These are phyloP conservation scores for Citeromyces hawaiiensis DNA, from an alignment of 1,139 yeast genomes.

Conservation along the genomic window DNA sequence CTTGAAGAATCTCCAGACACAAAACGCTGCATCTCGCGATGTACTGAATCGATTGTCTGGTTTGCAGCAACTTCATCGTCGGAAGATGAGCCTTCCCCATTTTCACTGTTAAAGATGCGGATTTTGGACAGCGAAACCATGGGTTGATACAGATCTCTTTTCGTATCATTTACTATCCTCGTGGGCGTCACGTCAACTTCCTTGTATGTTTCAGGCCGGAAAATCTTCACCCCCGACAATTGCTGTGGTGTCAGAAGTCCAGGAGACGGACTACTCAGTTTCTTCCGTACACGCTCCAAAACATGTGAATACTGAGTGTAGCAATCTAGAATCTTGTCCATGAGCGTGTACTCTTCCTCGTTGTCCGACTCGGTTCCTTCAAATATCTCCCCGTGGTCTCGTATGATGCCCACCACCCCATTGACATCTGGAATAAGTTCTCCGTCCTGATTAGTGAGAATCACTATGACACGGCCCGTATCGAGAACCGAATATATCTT, in stretches of 20 bases:
- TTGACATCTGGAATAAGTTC: not conserved
- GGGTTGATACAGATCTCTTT: not conserved
- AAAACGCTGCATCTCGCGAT: not conserved
- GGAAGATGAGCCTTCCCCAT: not conserved
- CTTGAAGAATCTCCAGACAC: not conserved
- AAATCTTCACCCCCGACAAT: not conserved
- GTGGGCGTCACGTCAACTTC: not conserved
- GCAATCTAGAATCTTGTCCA: slow-evolving; percentile 1
- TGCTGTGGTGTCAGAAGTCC: not conserved
- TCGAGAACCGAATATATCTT: not conserved
- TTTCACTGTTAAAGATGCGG: not conserved
- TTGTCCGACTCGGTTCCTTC: not conserved
- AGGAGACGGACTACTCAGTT: not conserved
- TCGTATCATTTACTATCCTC: not conserved
- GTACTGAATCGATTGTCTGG: not conserved
- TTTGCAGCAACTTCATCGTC: not conserved
- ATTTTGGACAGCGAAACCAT: not conserved
- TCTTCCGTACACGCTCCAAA: not conserved
- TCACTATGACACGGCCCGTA: not conserved
- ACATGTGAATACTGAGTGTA: not conserved
- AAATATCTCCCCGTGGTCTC: not conserved
- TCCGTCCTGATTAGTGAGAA: not conserved
- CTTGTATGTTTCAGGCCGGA: not conserved
- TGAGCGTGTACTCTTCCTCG: not conserved
- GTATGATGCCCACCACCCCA: not conserved